Conservation (phyloP, 352 stramenopile species). For the Phytophthora foliorum region DNA sequence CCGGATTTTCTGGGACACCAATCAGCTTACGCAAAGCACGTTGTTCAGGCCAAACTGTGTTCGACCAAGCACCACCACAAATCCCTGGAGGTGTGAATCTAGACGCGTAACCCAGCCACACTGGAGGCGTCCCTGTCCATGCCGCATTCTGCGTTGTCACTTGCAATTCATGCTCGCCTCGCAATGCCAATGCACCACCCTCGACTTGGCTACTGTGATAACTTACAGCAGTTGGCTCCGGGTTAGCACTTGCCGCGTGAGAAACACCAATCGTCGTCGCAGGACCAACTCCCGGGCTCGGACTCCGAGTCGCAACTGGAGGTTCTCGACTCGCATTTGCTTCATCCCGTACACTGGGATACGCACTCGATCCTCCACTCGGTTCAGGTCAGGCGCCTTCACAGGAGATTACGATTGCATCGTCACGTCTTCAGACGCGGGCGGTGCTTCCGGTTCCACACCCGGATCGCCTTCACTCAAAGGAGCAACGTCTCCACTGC, state of each 20-base stretch:
- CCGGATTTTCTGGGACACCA: not conserved
- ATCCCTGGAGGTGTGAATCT: not conserved
- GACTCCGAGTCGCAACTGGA: not conserved
- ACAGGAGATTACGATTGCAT: not conserved
- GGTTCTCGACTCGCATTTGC: not conserved
- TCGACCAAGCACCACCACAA: not conserved
- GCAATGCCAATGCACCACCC: not conserved
- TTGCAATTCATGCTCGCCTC: not conserved
- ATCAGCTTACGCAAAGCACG: not conserved
- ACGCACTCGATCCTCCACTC: not conserved
- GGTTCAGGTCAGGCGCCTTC: not conserved
- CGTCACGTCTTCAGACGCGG: not conserved
- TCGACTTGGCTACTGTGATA: constrained; percentile 6
- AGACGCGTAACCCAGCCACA: not conserved
- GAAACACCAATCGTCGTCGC: not conserved
- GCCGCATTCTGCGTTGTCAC: not conserved
- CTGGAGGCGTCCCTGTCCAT: too few relatives aligned
- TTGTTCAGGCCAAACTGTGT: not conserved
- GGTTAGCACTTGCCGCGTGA: not conserved
- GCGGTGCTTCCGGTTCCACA: not conserved
- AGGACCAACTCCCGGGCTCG: not conserved
- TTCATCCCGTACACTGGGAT: not conserved
- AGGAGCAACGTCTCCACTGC: too few relatives aligned
- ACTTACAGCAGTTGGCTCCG: constrained; percentile 6
- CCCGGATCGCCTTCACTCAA: too few relatives aligned